Conservation (phyloP, 192 early-diverging fungal genomes). For the Umbelopsis sp. region DNA sequence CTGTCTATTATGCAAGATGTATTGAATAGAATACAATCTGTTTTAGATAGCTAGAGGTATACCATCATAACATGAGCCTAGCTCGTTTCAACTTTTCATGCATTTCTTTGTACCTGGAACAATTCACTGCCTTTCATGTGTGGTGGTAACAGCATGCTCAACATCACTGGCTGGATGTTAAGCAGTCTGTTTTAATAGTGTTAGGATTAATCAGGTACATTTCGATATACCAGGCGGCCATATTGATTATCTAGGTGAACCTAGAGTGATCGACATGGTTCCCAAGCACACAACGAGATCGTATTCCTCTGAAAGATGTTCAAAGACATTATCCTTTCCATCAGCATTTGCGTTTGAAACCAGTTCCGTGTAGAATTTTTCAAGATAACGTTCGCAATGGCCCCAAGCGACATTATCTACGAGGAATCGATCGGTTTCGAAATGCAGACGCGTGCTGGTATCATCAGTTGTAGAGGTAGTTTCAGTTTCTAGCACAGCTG, state of each 20-base stretch:
- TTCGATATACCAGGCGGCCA: background rate
- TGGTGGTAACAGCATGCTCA: too few relatives aligned
- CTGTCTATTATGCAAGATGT: conserved; percentile 4
- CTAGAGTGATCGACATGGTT: background rate
- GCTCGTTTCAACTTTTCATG: background rate
- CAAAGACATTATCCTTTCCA: background rate
- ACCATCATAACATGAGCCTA: background rate
- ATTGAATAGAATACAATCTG: background rate
- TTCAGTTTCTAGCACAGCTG: background rate
- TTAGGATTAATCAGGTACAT: too few relatives aligned
- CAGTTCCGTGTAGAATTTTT: background rate
- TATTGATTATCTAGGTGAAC: background rate
- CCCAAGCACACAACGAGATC: background rate
- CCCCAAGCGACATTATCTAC: conserved; percentile 14
- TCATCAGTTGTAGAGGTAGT: background rate
- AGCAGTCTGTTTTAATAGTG: too few relatives aligned
- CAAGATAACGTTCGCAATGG: conserved; percentile 16
- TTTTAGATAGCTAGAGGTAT: background rate
- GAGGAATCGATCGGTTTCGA: conserved; percentile 3
- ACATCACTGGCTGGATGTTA: too few relatives aligned
- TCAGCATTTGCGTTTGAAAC: background rate
- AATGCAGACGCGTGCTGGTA: background rate
- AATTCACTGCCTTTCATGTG: too few relatives aligned
- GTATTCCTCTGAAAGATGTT: background rate
- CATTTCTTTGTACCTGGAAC: background rate